These are phyloP conservation scores for Penicillium bovifimosum DNA, from an alignment of 495 filamentous ascomycete species.

Conservation along the genomic window DNA sequence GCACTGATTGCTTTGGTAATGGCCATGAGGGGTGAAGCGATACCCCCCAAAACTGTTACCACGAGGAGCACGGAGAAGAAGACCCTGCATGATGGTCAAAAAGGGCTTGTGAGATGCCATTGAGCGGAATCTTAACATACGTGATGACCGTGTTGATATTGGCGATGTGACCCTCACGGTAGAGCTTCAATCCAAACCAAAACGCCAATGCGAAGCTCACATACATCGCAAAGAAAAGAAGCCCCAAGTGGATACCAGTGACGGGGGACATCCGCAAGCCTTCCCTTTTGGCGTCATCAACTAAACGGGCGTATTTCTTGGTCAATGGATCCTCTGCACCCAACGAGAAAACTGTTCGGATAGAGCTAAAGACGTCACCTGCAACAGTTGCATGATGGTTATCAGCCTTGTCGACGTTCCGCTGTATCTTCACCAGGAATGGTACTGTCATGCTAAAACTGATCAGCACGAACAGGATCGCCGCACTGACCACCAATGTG, in stretches of 20 bases:
- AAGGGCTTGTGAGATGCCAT: no score
- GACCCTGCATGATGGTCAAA: conserved; percentile 31
- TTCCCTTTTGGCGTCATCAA: conserved; percentile 52
- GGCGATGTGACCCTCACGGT: conserved; percentile 27
- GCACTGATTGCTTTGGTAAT: conserved; percentile 46
- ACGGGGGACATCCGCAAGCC: conserved; percentile 35
- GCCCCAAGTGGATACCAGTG: conserved; percentile 25
- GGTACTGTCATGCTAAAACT: conserved; percentile 16
- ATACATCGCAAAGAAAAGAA: conserved; percentile 39
- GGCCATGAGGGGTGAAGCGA: conserved; percentile 40
- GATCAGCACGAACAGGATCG: conserved; percentile 38
- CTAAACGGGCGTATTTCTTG: conserved; percentile 41
- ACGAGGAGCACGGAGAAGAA: conserved; percentile 41
- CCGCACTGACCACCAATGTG: conserved; percentile 38
- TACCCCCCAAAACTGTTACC: conserved; percentile 21
- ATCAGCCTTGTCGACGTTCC: conserved; percentile 23
- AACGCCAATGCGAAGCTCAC: conserved; percentile 49
- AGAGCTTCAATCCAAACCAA: conserved; percentile 44
- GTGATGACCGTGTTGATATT: conserved; percentile 46
- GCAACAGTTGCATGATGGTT: conserved; percentile 39
- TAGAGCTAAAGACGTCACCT: conserved; percentile 43
- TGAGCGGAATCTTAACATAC: conserved; percentile 10
- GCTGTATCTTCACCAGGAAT: conserved; percentile 40
- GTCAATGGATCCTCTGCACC: conserved; percentile 37
- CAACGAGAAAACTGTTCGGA: conserved; percentile 51